Evolutionary conservation across 2,329 filamentous ascomycete species (phyloP).

Genomic region (Xylogone sp.): DNA sequence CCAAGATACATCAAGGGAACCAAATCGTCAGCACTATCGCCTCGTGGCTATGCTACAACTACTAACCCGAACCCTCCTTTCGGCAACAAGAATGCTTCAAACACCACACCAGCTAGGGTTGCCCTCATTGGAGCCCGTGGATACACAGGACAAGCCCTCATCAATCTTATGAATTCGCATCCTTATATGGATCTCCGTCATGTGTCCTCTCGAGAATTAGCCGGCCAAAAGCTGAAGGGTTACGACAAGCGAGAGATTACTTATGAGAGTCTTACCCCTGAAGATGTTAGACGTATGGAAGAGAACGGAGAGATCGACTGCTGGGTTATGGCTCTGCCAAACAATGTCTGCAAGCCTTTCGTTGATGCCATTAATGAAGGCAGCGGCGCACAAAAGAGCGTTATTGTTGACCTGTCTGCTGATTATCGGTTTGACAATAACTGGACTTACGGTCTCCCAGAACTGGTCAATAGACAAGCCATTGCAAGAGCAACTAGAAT

Average conservation of each 20-base stretch:
- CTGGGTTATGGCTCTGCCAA: slow-evolving; percentile 97
- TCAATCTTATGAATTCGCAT: slow-evolving; percentile 82
- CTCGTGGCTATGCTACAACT: slow-evolving; percentile 54
- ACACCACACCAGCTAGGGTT: slow-evolving; percentile 72
- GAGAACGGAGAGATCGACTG: slow-evolving; percentile 83
- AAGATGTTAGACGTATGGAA: slow-evolving; percentile 83
- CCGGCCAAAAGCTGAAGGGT: slow-evolving; percentile 79
- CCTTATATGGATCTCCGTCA: slow-evolving; percentile 86
- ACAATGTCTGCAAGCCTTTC: slow-evolving; percentile 90
- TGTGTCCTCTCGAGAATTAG: slow-evolving; percentile 90
- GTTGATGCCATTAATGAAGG: slow-evolving; percentile 81
- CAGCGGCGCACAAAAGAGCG: slow-evolving; percentile 56
- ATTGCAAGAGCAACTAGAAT: slow-evolving; percentile 80
- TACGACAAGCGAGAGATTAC: slow-evolving; percentile 89
- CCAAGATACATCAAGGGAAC: slow-evolving; percentile 13
- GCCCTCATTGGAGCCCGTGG: slow-evolving; percentile 89
- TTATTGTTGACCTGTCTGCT: slow-evolving; percentile 92
- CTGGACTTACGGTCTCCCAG: slow-evolving; percentile 90
- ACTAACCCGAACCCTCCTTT: slow-evolving; percentile 90
- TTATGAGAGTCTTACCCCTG: slow-evolving; percentile 85
- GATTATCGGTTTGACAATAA: slow-evolving; percentile 85
- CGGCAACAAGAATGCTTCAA: slow-evolving; percentile 83
- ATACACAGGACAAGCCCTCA: slow-evolving; percentile 89
- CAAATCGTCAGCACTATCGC: slow-evolving; percentile 14
- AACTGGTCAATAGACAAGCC: slow-evolving; percentile 71